These are phyloP conservation scores for Coprinopsis marcescibilis DNA, from an alignment of 768 basidiomycete genomes.

Conservation along the genomic window DNA sequence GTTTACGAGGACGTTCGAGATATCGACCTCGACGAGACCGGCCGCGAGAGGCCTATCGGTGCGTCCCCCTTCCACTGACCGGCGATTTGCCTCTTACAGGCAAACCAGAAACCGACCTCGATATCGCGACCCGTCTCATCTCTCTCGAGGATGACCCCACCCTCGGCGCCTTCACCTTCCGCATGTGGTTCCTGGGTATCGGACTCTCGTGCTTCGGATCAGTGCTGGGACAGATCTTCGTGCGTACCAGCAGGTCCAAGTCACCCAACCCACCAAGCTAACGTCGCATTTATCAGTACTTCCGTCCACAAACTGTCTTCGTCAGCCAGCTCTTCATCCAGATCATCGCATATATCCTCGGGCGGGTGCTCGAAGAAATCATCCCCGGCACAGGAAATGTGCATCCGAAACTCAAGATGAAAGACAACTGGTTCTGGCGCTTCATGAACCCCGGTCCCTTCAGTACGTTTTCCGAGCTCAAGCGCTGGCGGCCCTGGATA, in stretches of 20 bases:
- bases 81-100: background rate
- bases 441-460: constrained; percentile 60
- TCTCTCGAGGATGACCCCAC: constrained; percentile 49
- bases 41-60: constrained; percentile 48
- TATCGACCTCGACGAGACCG: constrained; percentile 40
- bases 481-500: background rate
- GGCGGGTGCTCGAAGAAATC: constrained; percentile 36
- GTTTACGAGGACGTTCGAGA: constrained; percentile 26
- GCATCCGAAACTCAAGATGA: constrained; percentile 22
- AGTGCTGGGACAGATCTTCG: constrained; percentile 46
- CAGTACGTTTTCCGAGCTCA: constrained; percentile 31
- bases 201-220: constrained; percentile 53
- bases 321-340: constrained; percentile 47
- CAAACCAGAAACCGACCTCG: constrained; percentile 35
- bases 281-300: constrained; percentile 31
- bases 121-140: constrained; percentile 43
- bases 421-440: constrained; percentile 39
- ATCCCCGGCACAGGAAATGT: constrained; percentile 30
- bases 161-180: constrained; percentile 46
- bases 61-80: constrained; percentile 3
- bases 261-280: background rate
- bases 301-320: constrained; percentile 44
- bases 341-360: constrained; percentile 48
- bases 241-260: constrained; percentile 17
- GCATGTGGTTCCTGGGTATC: constrained; percentile 50